Base-by-base conservation (phyloP, 176 grass and related monocot genomes). In the Cenchrus americanus region DNA sequence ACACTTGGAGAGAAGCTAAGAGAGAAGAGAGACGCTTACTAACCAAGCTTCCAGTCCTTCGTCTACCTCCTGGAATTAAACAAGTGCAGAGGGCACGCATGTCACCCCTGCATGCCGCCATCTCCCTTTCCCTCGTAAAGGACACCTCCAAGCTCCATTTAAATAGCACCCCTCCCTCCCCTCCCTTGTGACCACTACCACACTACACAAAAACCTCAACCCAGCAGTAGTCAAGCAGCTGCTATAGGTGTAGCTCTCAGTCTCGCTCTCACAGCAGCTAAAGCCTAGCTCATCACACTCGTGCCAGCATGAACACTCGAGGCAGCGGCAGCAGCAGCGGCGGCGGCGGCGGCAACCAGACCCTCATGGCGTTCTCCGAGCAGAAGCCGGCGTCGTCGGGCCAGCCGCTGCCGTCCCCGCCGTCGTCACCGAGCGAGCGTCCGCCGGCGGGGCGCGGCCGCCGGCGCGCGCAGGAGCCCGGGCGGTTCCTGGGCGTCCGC, bases 401-500 rank as follows among this genome's bases (percentile, higher is more conserved):
- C 1, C 77, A 64, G 24, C 44, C 85, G 21, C 77, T 71, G 10
- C 76, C 78, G 37, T 89, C 92, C 5, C 83, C 92, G 24, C 83
- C 92, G 19, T 76, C 91, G 17, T 90, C 91, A 1, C 88, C 91
- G 61, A 67, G 63, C 54, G 92, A 94, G 69, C 60, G 87, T 30
- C 69, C 84, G 10, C 22, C 83, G 0, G 14, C 55, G 0, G 18
- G 42, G 3, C 82, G 84, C 1, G 89, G 92, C 22, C 49, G 92
- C 21, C 79, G 89, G 84, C 87, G 88, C 62, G 30, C 89, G 49
- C 72, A 87, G 79, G 96, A 98, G 89, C 96, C 96, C 30, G 91
- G 93, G 17, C 67, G 96, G n/a, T 98, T 98, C 89, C 93, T 98
- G 7, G 96, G 96, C 24, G 96, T 98, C 32, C 84, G 96, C 43